Percentiles rank a stretch among this genome's conserved stretches.
Evolutionary conservation across 116 monocot species (phyloP).

Genomic region (Trichopus zeylanicus): DNA sequence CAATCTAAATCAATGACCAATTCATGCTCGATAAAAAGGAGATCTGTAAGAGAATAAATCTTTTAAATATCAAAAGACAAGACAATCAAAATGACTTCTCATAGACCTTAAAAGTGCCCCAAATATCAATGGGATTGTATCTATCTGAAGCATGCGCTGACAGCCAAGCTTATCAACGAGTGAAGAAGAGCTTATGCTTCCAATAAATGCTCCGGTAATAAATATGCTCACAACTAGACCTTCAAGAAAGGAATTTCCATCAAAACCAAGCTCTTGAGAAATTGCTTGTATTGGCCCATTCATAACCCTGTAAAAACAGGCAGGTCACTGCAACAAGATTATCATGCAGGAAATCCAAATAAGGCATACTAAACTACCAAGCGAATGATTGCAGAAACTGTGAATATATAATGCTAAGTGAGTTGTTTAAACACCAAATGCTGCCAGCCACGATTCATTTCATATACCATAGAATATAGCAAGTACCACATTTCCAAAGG

Average conservation of each 20-base stretch:
- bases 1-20: not conserved
- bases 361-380: not conserved
- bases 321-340: not conserved
- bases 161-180: conserved; percentile 67
- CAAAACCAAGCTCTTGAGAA: conserved; percentile 76
- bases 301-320: conserved; percentile 65
- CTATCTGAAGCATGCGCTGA: conserved; percentile 69
- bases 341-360: not conserved
- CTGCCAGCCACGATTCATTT: no score
- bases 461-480: no score
- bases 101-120: conserved; percentile 76
- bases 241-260: conserved; percentile 76
- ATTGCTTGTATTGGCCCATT: conserved; percentile 91
- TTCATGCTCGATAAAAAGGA: not conserved
- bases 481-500: no score
- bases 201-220: conserved; percentile 86
- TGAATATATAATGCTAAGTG: no score
- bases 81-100: no score
- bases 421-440: no score
- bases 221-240: conserved; percentile 98
- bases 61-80: not conserved
- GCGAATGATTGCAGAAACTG: no score
- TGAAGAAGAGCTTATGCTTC: conserved; percentile 55
- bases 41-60: not conserved
- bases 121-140: conserved; percentile 63